phyloP scores from a whole-genome alignment of 768 basidiomycete genomes.

The Pleurotus citrinopileatus region DNA sequence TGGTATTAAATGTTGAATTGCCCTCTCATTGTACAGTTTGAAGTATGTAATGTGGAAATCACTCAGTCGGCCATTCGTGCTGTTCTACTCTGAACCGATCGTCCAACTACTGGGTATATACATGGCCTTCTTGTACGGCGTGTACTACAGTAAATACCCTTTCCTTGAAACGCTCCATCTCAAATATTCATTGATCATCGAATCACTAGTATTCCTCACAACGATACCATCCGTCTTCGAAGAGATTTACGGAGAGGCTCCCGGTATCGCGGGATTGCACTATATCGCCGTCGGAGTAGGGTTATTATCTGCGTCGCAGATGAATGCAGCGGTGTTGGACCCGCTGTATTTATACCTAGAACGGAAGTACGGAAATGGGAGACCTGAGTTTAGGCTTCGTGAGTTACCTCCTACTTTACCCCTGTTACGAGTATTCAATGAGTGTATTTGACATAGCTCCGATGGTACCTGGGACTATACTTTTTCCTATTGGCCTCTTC shows the following conservation, averaged over 20 bases:
- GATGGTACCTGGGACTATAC: slow-evolving; percentile 54
- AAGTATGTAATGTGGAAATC: slow-evolving; percentile 46
- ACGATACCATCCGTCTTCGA: slow-evolving; percentile 61
- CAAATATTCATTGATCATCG: background rate
- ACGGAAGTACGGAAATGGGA: slow-evolving; percentile 41
- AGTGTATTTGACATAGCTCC: slow-evolving; percentile 40
- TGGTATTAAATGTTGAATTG: no score
- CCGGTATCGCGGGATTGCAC: slow-evolving; percentile 63
- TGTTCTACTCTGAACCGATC: slow-evolving; percentile 63
- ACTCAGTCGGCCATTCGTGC: slow-evolving; percentile 62
- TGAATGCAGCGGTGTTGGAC: slow-evolving; percentile 58
- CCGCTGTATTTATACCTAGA: slow-evolving; percentile 47
- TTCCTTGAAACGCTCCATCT: no score
- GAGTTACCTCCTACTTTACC: slow-evolving; percentile 13
- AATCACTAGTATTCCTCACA: slow-evolving; percentile 56
- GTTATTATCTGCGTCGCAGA: slow-evolving; percentile 47
- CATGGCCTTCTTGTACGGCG: slow-evolving; percentile 68
- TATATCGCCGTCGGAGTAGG: slow-evolving; percentile 74
- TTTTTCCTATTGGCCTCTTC: slow-evolving; percentile 66
- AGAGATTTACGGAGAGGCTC: slow-evolving; percentile 46
- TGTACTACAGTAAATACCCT: slow-evolving; percentile 47
- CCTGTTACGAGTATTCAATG: background rate
- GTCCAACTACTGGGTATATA: slow-evolving; percentile 66
- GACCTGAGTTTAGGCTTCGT: slow-evolving; percentile 51
- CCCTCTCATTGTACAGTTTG: slow-evolving; percentile 36